Evolutionary conservation across 352 stramenopile species (phyloP), one percentile per base, ranked within the genome.

Genomic region (Phytophthora pini): DNA sequence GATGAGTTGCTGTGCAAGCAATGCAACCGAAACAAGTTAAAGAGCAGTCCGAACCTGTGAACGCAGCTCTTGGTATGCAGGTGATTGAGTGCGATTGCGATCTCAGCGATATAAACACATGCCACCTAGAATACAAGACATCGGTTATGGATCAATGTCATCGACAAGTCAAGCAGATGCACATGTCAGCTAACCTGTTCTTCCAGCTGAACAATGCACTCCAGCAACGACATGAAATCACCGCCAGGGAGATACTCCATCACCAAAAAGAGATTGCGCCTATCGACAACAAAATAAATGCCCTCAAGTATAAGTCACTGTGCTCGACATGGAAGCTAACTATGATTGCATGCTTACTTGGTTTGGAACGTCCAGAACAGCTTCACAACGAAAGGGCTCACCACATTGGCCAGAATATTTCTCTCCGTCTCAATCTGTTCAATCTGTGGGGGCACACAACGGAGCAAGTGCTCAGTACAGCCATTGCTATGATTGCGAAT

Each of bases 291-390:
- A 12, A 52, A 20, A 50, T 32, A 44, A 41, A 45, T 24, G 52
- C 31, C 49, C 27, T 49, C 44, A 58, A 32, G 44, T 61, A 55
- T 60, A 56, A 79, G 68, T 51, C 43, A 8, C 31, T 53, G 54
- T 12, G 52, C 26, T 29, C 43, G 9, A 51, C 31, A 31, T 46
- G 22, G 13, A 17, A n/a, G 38, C 22, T 54, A 49, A 27, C 15
- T 48, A 48, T 17, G 56, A 13, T 24, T 61, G 8, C 31, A 48
- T 56, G 77, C 78, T 60, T 84, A 94, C 86, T 87, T 91, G 29
- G 82, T 93, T 75, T 97, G 90, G 56, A 97, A 97, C 5, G 87
- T 93, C 82, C 88, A 97, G 55, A 94, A 97, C 4, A 97, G 68
- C 66, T 95, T 97, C 17, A 97, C 91, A 26, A 97, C 88, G 47